Evolutionary conservation across 352 stramenopile species (phyloP).

Genomic region (Globisporangium irregulare): DNA sequence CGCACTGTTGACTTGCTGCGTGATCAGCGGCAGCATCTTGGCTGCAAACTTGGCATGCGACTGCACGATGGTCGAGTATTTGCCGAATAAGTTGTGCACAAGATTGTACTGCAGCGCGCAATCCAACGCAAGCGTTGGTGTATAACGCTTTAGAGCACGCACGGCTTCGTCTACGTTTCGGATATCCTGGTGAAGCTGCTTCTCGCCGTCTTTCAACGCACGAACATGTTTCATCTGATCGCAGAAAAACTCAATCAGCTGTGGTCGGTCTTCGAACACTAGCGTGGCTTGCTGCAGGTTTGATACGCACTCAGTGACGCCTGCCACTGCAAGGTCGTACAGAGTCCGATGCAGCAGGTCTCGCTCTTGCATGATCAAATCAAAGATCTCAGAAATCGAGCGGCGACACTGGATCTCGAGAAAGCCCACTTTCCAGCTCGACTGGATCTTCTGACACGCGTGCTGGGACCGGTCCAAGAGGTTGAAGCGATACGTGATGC

Average conservation of each 20-base stretch:
- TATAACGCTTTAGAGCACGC: constrained; percentile 42
- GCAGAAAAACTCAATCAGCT: constrained; percentile 70
- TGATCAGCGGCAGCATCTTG: constrained; percentile 68
- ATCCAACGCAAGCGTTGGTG: constrained; percentile 30
- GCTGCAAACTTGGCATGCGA: constrained; percentile 58
- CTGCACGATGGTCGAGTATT: constrained; percentile 46
- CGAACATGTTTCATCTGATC: constrained; percentile 63
- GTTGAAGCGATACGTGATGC: constrained; percentile 27
- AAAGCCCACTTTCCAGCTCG: constrained; percentile 71
- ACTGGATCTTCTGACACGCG: constrained; percentile 59
- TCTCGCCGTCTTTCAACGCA: constrained; percentile 49
- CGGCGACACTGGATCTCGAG: constrained; percentile 68
- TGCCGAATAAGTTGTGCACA: constrained; percentile 43
- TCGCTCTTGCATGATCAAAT: constrained; percentile 53
- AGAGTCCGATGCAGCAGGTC: constrained; percentile 38
- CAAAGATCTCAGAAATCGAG: constrained; percentile 57
- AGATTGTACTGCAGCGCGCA: constrained; percentile 37
- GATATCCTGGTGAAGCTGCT: constrained; percentile 62
- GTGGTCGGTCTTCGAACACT: constrained; percentile 61
- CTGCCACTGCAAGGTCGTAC: constrained; percentile 29
- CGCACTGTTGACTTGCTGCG: constrained; percentile 56
- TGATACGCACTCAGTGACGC: constrained; percentile 38
- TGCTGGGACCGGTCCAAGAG: constrained; percentile 55
- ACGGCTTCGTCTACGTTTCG: constrained; percentile 67
- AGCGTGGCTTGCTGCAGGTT: constrained; percentile 42